phyloP scores from a whole-genome alignment of 139 green algal species.

The Monoraphidium neglectum region DNA sequence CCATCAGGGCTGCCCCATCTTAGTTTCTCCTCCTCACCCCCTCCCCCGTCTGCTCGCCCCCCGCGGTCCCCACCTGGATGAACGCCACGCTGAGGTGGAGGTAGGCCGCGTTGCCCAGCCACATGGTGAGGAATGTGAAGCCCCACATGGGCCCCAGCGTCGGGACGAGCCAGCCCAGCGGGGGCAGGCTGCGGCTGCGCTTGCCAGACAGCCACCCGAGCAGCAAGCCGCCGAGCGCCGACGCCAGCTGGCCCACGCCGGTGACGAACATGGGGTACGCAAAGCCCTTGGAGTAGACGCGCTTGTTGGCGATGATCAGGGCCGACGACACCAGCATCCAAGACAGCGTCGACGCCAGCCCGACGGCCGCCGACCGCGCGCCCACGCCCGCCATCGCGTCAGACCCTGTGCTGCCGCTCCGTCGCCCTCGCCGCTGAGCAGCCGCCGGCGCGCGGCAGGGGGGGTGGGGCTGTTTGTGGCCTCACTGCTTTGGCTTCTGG shows the following conservation, averaged over 20 bases:
- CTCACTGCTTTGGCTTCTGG: no score
- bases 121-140: conserved; percentile 44
- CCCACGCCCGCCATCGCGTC: no score
- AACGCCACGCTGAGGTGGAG: conserved; percentile 69
- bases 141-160: conserved; percentile 47
- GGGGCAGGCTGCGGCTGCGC: not conserved
- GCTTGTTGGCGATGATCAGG: conserved; percentile 77
- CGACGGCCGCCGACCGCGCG: not conserved
- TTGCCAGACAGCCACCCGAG: not conserved
- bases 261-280: conserved; percentile 61
- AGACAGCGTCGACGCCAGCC: conserved; percentile 18
- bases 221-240: not conserved
- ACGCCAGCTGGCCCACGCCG: conserved; percentile 47
- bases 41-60: no score
- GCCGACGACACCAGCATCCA: conserved; percentile 57
- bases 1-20: no score
- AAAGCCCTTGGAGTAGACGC: conserved; percentile 61
- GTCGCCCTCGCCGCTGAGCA: no score
- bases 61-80: no score
- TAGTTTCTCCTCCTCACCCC: no score
- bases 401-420: no score
- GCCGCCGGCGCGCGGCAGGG: not conserved
- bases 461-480: no score
- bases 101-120: conserved; percentile 66
- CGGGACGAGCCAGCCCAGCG: not conserved